Base-by-base conservation (phyloP, 2,329 filamentous ascomycete genomes). In the Penicillium sclerotigenum region DNA sequence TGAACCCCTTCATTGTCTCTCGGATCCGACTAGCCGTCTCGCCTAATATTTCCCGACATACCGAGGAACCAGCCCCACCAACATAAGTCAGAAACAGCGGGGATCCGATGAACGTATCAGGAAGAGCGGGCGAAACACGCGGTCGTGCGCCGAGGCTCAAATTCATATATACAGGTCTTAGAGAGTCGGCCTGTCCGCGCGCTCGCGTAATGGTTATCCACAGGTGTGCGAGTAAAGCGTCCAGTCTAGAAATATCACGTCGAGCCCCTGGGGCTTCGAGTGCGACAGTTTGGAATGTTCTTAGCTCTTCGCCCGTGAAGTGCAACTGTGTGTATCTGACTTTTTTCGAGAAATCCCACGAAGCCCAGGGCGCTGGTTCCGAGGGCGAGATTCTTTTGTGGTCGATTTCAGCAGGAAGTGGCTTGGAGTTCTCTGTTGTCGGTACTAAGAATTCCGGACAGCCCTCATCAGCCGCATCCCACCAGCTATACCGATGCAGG, bases 21-120 rank as follows among this genome's bases (percentile, higher is more conserved):
- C 77, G 68, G 22, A 81, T 75, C 26, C 47, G 53, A 26, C 14
- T 52, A 42, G 7, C 62, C 56, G 68, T 49, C 57, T 28, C 33
- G 8, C 38, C 40, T 11, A 47, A 22, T 7, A 10, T 38, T n/a
- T 20, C 31, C 41, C 4, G 33, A 24, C 47, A 52, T 8, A 22
- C 22, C n/a, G 24, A 46, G 1, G 13, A 33, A 4, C 18, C 53
- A 11, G 62, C 24, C 13, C 65, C 63, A 8, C 62, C 57, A 4
- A 79, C 64, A 37, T 79, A 66, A 1, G 69, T 69, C 20, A 79
- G 47, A 4, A 79, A 64, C 1, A 80, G 66, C 6, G 78, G 79
- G 40, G 78, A 80, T 0, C 79, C 79, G 16, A 77, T 62, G 43
- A 79, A 80, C 2, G 54, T 64, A 8, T 75, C 71, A 1, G 74